phyloP scores from a whole-genome alignment of 2,329 filamentous ascomycete species.

The Ascochyta koolunga region DNA sequence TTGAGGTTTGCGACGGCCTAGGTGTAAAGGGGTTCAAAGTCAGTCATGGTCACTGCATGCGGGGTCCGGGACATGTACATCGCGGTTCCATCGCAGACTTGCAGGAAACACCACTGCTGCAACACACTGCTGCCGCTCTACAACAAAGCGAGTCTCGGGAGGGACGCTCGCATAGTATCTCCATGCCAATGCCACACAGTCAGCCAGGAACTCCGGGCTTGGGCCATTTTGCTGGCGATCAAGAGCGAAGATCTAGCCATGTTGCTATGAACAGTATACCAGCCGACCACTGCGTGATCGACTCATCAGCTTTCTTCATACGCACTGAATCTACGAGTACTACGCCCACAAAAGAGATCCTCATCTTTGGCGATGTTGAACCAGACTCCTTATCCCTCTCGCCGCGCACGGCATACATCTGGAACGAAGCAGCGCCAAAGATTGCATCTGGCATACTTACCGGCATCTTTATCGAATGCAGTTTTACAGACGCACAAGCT shows the following conservation, averaged over 20 bases:
- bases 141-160: constrained; percentile 34
- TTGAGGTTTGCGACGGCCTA: constrained; percentile 87
- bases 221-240: constrained; percentile 22
- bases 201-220: constrained; percentile 45
- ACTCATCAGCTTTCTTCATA: constrained; percentile 94
- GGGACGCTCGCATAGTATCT: constrained; percentile 44
- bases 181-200: constrained; percentile 37
- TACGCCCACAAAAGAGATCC: constrained; percentile 65
- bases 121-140: constrained; percentile 28
- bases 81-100: constrained; percentile 52
- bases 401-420: constrained; percentile 81
- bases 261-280: constrained; percentile 20
- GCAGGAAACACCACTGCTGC: constrained; percentile 42
- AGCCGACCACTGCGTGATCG: constrained; percentile 68
- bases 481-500: constrained; percentile 80
- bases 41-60: constrained; percentile 88
- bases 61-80: constrained; percentile 56
- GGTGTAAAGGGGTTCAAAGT: constrained; percentile 86
- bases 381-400: constrained; percentile 83
- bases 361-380: constrained; percentile 96
- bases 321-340: constrained; percentile 64
- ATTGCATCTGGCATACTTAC: constrained; percentile 73
- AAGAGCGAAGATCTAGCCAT: constrained; percentile 25
- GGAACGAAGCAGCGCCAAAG: constrained; percentile 87
- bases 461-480: constrained; percentile 95